Evolutionary conservation across 768 basidiomycete species (phyloP), one percentile per base, ranked within the genome.

Genomic region (Pulveroboletus sp.): DNA sequence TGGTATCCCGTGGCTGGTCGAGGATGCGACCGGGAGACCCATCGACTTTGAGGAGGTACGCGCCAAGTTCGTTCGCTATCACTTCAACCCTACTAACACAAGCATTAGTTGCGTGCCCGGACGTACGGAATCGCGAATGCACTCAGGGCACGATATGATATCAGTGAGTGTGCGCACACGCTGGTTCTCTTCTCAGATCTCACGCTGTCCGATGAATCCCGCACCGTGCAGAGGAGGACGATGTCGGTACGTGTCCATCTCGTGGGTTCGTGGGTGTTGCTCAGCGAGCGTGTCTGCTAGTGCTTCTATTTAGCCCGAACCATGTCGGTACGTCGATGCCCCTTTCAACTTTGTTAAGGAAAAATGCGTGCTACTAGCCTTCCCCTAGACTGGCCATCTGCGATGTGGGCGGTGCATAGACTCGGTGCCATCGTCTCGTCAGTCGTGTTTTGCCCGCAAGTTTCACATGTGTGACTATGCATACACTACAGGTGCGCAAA

Each of bases 261-360:
- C 9, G 31, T 20, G 41, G 5, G 38, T n/a, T 5, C 16, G 8
- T 29, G n/a, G 43, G 24, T 33, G 25, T 34, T 50, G 37, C 36
- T 58, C 21, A 58, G 31, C 16, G 24, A 58, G 31, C 16, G 23
- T 48, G 16, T 45, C 6, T 17, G 19, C 19, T 39, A 84, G 84
- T 84, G 36, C 81, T 82, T 57, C 56, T 87, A 32, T 80, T 80
- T 63, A 80, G 82, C 53, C 79, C 81, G 12, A 87, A 87, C 55
- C 73, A 83, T 59, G 68, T 80, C 23, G 82, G 84, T 84, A 45
- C 54, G 68, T 64, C 17, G 6, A 11, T 9, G 14, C 38, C 39
- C 43, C 37, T 32, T n/a, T n/a, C n/a, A n/a, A n/a, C n/a, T n/a
- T 13, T 2, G 25, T 31, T 21, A 42, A 24, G 19, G n/a, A 32